Percentiles rank a stretch among this genome's conserved stretches.
These are phyloP conservation scores for Posidonia oceanica DNA, from an alignment of 116 monocot genomes.

Conservation along the genomic window DNA sequence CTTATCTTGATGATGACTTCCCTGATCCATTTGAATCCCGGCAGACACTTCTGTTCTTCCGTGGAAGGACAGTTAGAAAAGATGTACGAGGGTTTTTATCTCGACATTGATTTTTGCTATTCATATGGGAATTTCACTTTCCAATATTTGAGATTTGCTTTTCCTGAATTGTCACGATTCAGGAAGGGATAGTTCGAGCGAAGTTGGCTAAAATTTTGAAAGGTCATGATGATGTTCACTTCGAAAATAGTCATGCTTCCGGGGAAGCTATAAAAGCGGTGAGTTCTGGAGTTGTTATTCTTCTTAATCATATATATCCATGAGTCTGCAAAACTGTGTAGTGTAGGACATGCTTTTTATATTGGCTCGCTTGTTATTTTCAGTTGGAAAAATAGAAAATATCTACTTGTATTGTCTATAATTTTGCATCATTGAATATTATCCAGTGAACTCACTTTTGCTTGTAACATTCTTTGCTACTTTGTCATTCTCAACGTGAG, in stretches of 20 bases:
- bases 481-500: too few relatives aligned
- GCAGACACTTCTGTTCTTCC: slow-evolving; percentile 76
- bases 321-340: not conserved
- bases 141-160: not conserved
- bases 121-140: not conserved
- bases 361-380: not conserved
- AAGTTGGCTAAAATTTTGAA: slow-evolving; percentile 62
- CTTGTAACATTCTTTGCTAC: too few relatives aligned
- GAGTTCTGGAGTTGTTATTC: slow-evolving; percentile 2
- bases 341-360: not conserved
- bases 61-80: slow-evolving; percentile 89
- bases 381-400: not conserved
- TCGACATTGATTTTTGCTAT: not conserved
- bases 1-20: slow-evolving; percentile 48
- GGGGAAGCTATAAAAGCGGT: slow-evolving; percentile 80
- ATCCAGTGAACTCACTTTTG: too few relatives aligned
- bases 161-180: not conserved
- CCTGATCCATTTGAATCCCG: slow-evolving; percentile 71
- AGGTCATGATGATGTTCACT: slow-evolving; percentile 52
- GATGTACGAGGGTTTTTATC: slow-evolving; percentile 46
- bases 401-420: too few relatives aligned
- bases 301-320: not conserved
- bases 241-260: slow-evolving; percentile 68
- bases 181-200: slow-evolving; percentile 79
- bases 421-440: too few relatives aligned